Conservation (phyloP, 768 basidiomycete genomes). For the Gautieria morchelliformis region DNA sequence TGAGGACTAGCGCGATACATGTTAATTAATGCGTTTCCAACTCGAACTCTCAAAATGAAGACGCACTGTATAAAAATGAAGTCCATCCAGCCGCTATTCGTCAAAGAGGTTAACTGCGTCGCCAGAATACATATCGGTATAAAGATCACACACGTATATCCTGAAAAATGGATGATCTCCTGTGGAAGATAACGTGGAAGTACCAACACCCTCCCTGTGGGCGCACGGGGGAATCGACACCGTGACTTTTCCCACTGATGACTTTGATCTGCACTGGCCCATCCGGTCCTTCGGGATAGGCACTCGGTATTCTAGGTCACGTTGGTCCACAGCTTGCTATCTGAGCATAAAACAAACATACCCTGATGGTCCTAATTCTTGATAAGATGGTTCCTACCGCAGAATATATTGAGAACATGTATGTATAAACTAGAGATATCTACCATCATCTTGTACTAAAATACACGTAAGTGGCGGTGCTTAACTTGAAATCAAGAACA, state of each 20-base stretch:
- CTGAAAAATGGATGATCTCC: constrained; percentile 65
- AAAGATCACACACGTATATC: constrained; percentile 47
- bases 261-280: constrained; percentile 69
- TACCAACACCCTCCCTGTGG: constrained; percentile 94
- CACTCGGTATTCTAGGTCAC: constrained; percentile 50
- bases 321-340: not conserved
- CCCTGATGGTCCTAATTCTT: constrained; percentile 64
- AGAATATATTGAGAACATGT: constrained; percentile 6
- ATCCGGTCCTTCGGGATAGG: constrained; percentile 59
- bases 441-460: constrained; percentile 69
- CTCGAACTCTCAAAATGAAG: not conserved
- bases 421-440: constrained; percentile 6
- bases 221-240: constrained; percentile 77
- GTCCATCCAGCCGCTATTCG: constrained; percentile 76
- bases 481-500: constrained; percentile 6
- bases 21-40: not conserved
- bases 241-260: constrained; percentile 84
- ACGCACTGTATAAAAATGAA: constrained; percentile 67
- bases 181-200: constrained; percentile 66
- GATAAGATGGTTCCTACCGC: constrained; percentile 65
- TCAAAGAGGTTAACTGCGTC: no score
- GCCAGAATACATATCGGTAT: not conserved
- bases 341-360: constrained; percentile 20
- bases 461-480: constrained; percentile 19
- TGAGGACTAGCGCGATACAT: constrained; percentile 37